A percentile compares a stretch with the other conserved stretches of the same genome.
These are phyloP conservation scores for Eugenia klotzschiana DNA, from an alignment of 441 rosid species.

Conservation along the genomic window DNA sequence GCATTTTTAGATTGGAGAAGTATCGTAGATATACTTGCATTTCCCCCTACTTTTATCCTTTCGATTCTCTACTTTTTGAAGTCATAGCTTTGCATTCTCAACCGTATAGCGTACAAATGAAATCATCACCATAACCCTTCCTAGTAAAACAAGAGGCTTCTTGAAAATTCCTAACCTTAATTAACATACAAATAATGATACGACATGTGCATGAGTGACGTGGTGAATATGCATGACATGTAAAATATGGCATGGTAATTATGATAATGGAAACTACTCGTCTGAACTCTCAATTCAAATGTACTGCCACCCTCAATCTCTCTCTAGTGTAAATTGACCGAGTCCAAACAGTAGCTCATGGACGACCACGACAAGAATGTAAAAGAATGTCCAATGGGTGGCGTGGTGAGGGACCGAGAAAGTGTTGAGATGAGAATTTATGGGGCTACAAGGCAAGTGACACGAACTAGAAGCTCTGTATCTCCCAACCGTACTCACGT, in stretches of 20 bases:
- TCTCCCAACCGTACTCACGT: too few species aligned
- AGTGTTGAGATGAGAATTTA: neutral
- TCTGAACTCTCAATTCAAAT: neutral
- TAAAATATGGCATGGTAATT: too few species aligned
- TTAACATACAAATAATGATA: too few species aligned
- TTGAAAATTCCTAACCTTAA: rapidly evolving
- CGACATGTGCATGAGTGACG: too few species aligned
- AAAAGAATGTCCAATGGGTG: neutral
- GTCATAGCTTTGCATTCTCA: neutral
- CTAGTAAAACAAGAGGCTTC: neutral
- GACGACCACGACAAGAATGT: neutral
- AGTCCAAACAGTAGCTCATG: neutral
- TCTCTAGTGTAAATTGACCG: too few species aligned
- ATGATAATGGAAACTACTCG: neutral
- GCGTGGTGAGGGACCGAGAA: neutral
- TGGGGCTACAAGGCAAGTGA: neutral
- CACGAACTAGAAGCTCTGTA: too few species aligned
- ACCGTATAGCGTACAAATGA: neutral
- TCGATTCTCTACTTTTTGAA: neutral
- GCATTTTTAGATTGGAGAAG: neutral
- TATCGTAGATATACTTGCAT: neutral
- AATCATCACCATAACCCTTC: neutral
- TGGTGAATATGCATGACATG: too few species aligned
- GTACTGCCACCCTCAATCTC: rapidly evolving
- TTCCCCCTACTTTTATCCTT: neutral